Conservation (phyloP, 192 early-diverging fungal species). For the Jimgerdemannia lactiflua region DNA sequence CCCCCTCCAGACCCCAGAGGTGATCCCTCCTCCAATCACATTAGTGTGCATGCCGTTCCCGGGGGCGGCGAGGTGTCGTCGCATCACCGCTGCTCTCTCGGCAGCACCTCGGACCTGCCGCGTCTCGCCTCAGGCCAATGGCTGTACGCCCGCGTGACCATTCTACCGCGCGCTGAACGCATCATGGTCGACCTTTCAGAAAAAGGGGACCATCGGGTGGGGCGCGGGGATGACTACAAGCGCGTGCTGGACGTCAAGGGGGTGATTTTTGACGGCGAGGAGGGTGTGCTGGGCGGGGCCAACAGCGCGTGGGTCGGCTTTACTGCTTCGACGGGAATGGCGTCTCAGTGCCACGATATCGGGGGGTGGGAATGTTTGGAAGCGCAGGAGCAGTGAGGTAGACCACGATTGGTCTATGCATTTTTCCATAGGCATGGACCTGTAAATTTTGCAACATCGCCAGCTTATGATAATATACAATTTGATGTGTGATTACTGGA, state of each 20-base stretch:
- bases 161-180: neutral
- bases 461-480: too few species aligned
- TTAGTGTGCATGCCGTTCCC: constrained; percentile 29
- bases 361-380: too few species aligned
- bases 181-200: constrained; percentile 10
- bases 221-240: neutral
- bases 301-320: constrained; percentile 29
- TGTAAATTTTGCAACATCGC: too few species aligned
- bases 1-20: too few species aligned
- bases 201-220: neutral
- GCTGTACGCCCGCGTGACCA: constrained; percentile 11
- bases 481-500: too few species aligned
- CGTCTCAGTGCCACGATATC: constrained; percentile 27
- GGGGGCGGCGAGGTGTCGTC: constrained; percentile 17
- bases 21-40: constrained; percentile 34
- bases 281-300: too few species aligned
- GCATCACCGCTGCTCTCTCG: constrained; percentile 26
- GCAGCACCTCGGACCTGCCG: constrained; percentile 23
- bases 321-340: constrained; percentile 34
- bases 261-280: constrained; percentile 1
- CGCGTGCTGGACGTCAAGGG: neutral
- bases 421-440: too few species aligned
- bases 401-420: too few species aligned
- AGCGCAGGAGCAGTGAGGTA: too few species aligned
- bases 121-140: constrained; percentile 22